Evolutionary conservation across 2,329 filamentous ascomycete genomes (phyloP), one percentile per base, ranked within the genome.

Genomic region (Penicillium sp.): DNA sequence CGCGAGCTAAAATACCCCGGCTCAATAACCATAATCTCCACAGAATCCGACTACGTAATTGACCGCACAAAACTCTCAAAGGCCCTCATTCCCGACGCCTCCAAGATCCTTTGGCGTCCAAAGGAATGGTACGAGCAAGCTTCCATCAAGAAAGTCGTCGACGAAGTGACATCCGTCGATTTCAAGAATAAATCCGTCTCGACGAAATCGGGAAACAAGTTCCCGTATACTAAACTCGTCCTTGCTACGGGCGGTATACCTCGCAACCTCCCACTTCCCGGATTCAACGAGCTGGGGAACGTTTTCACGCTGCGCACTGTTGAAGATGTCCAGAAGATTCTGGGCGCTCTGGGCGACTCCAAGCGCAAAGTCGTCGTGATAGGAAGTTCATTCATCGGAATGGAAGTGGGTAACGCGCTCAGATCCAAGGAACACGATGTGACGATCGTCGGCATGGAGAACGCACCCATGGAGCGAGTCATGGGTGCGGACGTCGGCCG

Each of bases 11-110:
- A 92, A 27, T 97, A 86, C 76, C 80, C 79, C 5, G 92, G 91
- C 13, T 77, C 82, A 49, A 85, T 99, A 61, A 95, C 91, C 0
- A 78, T 96, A 64, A 85, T 99, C 63, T 86, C 89, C 11, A 86
- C 83, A 58, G 94, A 99, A 72, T 87, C 89, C 20, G 88, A 94
- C 69, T 81, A 88, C 30, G 92, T 92, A 28, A 92, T 97, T 63
- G 94, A 99, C 75, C 85, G 94, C 18, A 90, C 94, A 10, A 97
- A 97, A 78, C 81, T 99, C 38, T 96, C 92, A 66, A 99, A 99
- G 74, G 90, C 92, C 0, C 79, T 99, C 11, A 81, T 96, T 56
- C 84, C 89, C 6, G 92, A 99, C 67, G 72, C 84, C 1, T 80
- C 81, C 40, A 96, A 95, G 74, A 75, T 96, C 39, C 84, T 87